Evolutionary conservation across 2,329 filamentous ascomycete genomes (phyloP).

Genomic region (Xylaria polymorpha): DNA sequence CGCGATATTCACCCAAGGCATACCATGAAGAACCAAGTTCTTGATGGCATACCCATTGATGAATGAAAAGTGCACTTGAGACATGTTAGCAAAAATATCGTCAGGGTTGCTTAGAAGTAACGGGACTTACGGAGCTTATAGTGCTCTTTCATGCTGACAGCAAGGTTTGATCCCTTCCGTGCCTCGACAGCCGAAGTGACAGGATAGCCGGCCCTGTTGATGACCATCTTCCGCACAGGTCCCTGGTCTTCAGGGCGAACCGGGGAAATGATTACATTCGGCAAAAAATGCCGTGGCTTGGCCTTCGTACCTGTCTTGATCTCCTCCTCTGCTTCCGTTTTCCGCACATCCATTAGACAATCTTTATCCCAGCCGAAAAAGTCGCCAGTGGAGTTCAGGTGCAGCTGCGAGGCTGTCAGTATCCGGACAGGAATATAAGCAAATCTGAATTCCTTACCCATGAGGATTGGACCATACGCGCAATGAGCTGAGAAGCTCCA

Average conservation of each 20-base stretch:
- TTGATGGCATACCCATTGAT: constrained; percentile 39
- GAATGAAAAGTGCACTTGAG: constrained; percentile 30
- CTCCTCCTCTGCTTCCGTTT: background rate
- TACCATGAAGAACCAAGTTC: constrained; percentile 43
- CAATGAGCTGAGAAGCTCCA: constrained; percentile 40
- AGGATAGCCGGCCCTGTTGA: constrained; percentile 24
- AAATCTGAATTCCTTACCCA: constrained; percentile 37
- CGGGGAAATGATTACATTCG: constrained; percentile 25
- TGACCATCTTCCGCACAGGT: background rate
- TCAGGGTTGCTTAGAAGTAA: background rate
- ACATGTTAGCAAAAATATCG: constrained; percentile 17
- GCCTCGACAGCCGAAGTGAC: constrained; percentile 12
- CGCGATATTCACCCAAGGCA: constrained; percentile 42
- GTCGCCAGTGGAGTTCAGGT: constrained; percentile 20
- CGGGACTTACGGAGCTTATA: constrained; percentile 28
- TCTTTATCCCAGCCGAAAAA: constrained; percentile 24
- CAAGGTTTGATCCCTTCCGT: background rate
- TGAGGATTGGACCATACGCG: constrained; percentile 27
- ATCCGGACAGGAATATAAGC: background rate
- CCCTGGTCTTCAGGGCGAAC: constrained; percentile 23
- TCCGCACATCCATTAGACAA: background rate
- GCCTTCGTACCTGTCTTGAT: background rate
- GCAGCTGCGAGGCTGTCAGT: constrained; percentile 40
- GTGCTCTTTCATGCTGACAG: constrained; percentile 13
- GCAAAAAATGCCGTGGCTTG: constrained; percentile 6